Evolutionary conservation across 192 early-diverging fungal genomes (phyloP).

Genomic region (Cetraspora pellucida): DNA sequence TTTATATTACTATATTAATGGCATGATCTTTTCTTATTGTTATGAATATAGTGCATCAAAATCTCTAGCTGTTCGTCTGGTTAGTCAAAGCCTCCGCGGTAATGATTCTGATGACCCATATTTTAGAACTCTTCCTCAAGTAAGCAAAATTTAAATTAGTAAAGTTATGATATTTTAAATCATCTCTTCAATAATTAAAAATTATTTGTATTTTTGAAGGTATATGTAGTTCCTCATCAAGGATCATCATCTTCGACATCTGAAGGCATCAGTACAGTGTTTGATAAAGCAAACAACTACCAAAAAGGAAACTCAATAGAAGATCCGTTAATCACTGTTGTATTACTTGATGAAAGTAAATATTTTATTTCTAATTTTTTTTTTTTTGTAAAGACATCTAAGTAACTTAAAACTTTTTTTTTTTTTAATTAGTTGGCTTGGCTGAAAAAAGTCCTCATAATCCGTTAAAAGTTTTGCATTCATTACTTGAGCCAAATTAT

Average conservation of each 20-base stretch:
- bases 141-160: too few species aligned
- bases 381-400: background rate
- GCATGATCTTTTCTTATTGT: background rate
- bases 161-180: too few species aligned
- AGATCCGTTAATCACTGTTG: constrained; percentile 15
- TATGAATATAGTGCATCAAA: constrained; percentile 2
- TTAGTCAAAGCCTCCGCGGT: constrained; percentile 33
- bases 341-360: constrained; percentile 20
- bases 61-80: constrained; percentile 27
- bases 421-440: constrained; percentile 5
- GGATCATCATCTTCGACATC: constrained; percentile 31
- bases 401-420: too few species aligned
- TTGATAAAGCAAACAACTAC: constrained; percentile 18
- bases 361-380: background rate
- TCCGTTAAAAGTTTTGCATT: constrained; percentile 30
- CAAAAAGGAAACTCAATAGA: constrained; percentile 12
- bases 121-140: constrained; percentile 30
- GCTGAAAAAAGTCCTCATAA: constrained; percentile 24
- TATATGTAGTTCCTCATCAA: constrained; percentile 32
- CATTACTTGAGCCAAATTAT: constrained; percentile 29
- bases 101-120: constrained; percentile 18
- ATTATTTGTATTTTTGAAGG: too few species aligned
- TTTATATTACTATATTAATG: background rate
- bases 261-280: constrained; percentile 27
- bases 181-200: too few species aligned